These are phyloP conservation scores for Termitomyces sp. DNA, from an alignment of 768 basidiomycete species.

Conservation along the genomic window DNA sequence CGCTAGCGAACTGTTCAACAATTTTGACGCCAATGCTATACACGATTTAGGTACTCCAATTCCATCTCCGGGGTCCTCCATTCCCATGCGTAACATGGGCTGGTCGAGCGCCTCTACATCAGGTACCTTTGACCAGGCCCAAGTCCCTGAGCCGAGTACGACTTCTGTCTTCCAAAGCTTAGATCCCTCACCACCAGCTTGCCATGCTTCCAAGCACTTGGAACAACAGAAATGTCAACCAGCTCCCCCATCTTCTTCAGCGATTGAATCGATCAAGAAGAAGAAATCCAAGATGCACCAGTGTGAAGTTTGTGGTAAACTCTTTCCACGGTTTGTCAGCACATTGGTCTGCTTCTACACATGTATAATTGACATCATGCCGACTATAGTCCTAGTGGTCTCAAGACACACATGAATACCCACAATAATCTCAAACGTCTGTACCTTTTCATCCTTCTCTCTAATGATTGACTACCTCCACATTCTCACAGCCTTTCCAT, in stretches of 20 bases:
- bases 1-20: background rate
- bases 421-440: slow-evolving; percentile 50
- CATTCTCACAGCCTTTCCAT: slow-evolving; percentile 37
- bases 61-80: slow-evolving; percentile 23
- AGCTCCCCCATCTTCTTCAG: slow-evolving; percentile 1
- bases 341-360: background rate
- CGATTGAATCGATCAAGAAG: slow-evolving; percentile 22
- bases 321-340: slow-evolving; percentile 40
- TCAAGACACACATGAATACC: slow-evolving; percentile 55
- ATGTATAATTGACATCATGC: background rate
- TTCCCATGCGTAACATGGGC: slow-evolving; percentile 32
- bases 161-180: slow-evolving; percentile 3
- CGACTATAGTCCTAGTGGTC: slow-evolving; percentile 42
- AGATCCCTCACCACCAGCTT: background rate
- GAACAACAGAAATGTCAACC: slow-evolving; percentile 2
- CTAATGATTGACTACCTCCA: background rate
- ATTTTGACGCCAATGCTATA: background rate
- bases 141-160: background rate
- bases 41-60: slow-evolving; percentile 1
- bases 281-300: slow-evolving; percentile 53
- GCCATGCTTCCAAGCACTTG: background rate
- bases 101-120: slow-evolving; percentile 9
- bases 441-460: slow-evolving; percentile 15
- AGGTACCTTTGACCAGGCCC: slow-evolving; percentile 4
- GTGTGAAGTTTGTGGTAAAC: slow-evolving; percentile 44